Evolutionary conservation across 108 stramenopile species (phyloP).

Genomic region (Discostella stelligeroides): DNA sequence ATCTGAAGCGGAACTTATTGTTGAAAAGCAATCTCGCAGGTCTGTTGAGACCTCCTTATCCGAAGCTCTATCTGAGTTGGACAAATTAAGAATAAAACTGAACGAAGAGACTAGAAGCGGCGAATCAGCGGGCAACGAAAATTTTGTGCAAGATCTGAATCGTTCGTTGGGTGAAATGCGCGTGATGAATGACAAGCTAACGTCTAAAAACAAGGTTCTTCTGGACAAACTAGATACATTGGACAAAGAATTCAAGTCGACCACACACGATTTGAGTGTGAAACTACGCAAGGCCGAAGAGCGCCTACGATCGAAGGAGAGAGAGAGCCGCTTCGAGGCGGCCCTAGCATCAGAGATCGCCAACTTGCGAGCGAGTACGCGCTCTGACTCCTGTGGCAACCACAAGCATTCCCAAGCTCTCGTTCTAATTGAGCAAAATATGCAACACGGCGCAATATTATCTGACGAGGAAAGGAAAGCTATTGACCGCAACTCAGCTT

Average conservation of each 20-base stretch:
- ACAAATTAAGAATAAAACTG: constrained; percentile 32
- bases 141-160: constrained; percentile 18
- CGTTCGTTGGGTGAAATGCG: constrained; percentile 26
- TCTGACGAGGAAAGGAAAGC: constrained; percentile 20
- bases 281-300: constrained; percentile 48
- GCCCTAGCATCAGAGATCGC: constrained; percentile 65
- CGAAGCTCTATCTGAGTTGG: constrained; percentile 54
- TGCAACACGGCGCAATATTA: constrained; percentile 1
- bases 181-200: constrained; percentile 21
- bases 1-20: constrained; percentile 70
- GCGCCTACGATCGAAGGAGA: constrained; percentile 42
- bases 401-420: constrained; percentile 15
- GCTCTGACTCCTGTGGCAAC: constrained; percentile 13
- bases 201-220: constrained; percentile 30
- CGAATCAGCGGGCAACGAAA: constrained; percentile 6
- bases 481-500: constrained; percentile 24
- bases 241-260: constrained; percentile 21
- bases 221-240: constrained; percentile 30
- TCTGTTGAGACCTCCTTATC: constrained; percentile 58
- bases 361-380: constrained; percentile 36
- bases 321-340: constrained; percentile 60
- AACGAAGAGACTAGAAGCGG: background rate
- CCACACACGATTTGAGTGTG: constrained; percentile 37
- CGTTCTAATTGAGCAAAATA: constrained; percentile 16
- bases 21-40: constrained; percentile 69